These are phyloP conservation scores for Solanum pinnatisectum DNA, from an alignment of 257 asterid genomes.

Conservation along the genomic window DNA sequence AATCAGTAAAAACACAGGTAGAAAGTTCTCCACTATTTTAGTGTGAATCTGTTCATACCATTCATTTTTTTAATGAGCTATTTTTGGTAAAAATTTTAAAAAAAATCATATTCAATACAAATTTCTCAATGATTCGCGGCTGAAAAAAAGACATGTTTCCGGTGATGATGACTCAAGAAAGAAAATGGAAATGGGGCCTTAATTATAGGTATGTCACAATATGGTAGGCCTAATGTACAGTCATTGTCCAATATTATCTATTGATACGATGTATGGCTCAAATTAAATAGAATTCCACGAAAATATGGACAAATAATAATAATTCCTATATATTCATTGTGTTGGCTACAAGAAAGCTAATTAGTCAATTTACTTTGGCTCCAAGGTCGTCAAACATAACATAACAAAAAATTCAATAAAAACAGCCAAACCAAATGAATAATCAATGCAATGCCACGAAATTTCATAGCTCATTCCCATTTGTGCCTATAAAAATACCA, in stretches of 20 bases:
- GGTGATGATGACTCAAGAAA: not conserved
- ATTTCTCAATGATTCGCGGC: too few species aligned
- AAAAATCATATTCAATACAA: too few species aligned
- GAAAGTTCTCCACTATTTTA: not conserved
- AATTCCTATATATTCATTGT: not conserved
- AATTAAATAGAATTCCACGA: not conserved
- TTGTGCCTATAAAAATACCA: not conserved
- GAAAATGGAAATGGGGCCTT: not conserved
- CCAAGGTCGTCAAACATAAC: not conserved
- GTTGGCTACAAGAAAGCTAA: not conserved
- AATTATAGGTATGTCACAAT: not conserved
- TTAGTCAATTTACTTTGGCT: not conserved
- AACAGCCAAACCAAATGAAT: too few species aligned
- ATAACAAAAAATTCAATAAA: not conserved
- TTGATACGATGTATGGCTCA: not conserved
- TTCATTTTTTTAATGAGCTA: too few species aligned
- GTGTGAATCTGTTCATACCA: rapidly evolving
- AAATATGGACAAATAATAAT: not conserved
- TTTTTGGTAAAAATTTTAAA: too few species aligned
- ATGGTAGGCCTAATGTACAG: not conserved
- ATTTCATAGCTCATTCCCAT: not conserved
- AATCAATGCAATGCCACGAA: not conserved
- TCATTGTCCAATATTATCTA: not conserved
- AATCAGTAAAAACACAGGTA: too few species aligned
- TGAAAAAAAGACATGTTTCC: too few species aligned